phyloP scores from a whole-genome alignment of 2,329 filamentous ascomycete species.

The Hymenoscyphus infarciens region DNA sequence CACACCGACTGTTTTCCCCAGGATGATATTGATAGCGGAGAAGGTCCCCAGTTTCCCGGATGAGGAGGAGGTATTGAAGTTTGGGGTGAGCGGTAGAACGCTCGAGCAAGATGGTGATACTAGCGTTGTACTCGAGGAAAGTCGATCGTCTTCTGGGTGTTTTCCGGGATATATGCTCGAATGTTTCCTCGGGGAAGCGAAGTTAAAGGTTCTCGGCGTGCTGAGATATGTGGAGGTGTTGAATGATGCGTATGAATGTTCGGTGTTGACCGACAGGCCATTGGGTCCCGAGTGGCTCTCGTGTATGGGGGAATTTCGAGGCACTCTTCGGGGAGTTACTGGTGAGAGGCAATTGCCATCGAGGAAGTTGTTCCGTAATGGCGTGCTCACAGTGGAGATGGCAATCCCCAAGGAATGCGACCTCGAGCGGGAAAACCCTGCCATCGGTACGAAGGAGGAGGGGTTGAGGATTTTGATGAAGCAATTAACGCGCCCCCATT shows the following conservation, averaged over 20 bases:
- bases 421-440: conserved; percentile 16
- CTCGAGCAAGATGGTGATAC: conserved; percentile 21
- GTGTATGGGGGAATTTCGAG: conserved; percentile 8
- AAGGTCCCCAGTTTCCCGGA: conserved; percentile 37
- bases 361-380: conserved; percentile 33
- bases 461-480: conserved; percentile 11
- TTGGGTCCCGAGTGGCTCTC: neutral
- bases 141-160: conserved; percentile 5
- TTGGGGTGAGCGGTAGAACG: conserved; percentile 24
- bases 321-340: conserved; percentile 25
- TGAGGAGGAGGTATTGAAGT: conserved; percentile 17
- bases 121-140: conserved; percentile 10
- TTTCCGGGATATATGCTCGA: conserved; percentile 10
- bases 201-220: conserved; percentile 26
- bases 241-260: conserved; percentile 17
- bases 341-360: conserved; percentile 36
- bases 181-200: conserved; percentile 14
- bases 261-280: conserved; percentile 18
- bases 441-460: conserved; percentile 16
- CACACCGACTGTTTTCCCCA: conserved; percentile 41
- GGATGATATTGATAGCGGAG: conserved; percentile 30
- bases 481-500: conserved; percentile 14
- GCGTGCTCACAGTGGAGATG: conserved; percentile 32
- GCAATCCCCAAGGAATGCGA: conserved; percentile 22
- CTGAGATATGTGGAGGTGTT: conserved; percentile 27